These are phyloP conservation scores for Pichia rugopelliculosa DNA, from an alignment of 805 yeast species.

Conservation along the genomic window DNA sequence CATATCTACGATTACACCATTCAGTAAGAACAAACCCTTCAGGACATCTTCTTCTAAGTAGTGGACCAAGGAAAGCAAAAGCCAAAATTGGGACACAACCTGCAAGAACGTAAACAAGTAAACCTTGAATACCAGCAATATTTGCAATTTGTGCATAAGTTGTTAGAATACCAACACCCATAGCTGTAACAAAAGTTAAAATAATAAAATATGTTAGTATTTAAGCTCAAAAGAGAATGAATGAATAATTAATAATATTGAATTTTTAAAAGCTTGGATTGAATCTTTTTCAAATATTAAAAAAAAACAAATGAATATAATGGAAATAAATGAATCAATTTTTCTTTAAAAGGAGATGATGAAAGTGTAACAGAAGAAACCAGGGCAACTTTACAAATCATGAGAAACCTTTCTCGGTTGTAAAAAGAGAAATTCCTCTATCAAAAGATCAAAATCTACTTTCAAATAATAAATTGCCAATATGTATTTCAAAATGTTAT, in stretches of 20 bases:
- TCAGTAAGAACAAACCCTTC: constrained; percentile 88
- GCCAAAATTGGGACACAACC: constrained; percentile 80
- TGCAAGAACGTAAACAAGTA: constrained; percentile 68
- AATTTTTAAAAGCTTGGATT: not conserved
- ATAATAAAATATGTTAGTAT: constrained; percentile 10
- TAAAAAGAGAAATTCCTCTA: too few relatives aligned
- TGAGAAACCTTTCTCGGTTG: too few relatives aligned
- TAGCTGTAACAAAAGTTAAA: constrained; percentile 37
- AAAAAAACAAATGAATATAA: too few relatives aligned
- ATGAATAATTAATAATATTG: not conserved
- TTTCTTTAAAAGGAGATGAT: too few relatives aligned
- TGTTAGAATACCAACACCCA: constrained; percentile 85
- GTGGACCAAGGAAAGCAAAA: constrained; percentile 80
- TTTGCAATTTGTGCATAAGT: constrained; percentile 86
- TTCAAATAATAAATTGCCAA: too few relatives aligned
- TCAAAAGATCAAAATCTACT: too few relatives aligned
- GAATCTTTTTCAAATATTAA: not conserved
- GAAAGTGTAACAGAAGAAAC: too few relatives aligned
- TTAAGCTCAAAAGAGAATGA: not conserved
- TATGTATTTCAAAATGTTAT: too few relatives aligned
- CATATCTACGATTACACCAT: constrained; percentile 86
- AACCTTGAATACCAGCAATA: constrained; percentile 78
- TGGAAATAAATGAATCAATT: too few relatives aligned
- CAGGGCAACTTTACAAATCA: too few relatives aligned
- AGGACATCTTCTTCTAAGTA: constrained; percentile 71